Base-by-base conservation (phyloP, 1,284 basidiomycete species). In the Leccinum fallax region DNA sequence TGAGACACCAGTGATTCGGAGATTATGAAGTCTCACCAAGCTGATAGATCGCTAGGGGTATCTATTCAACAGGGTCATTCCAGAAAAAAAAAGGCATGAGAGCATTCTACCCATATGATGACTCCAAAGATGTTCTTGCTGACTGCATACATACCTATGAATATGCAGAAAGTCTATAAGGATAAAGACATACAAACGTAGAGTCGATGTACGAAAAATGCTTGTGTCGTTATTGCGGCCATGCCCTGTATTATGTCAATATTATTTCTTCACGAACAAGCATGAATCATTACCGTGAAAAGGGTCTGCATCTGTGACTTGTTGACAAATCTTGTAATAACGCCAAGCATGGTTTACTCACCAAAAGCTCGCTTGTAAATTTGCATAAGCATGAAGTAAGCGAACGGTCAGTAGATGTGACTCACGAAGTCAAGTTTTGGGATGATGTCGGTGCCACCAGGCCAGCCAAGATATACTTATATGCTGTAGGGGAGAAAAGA, bases 191-290 rank as follows among this genome's bases (percentile, higher is more conserved):
- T n/a, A 66, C 65, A 62, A n/a, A 55, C 2, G 15, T 68, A 67
- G 11, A 67, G 48, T 11, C 68, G 58, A 36, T 61, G 32, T 13
- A 67, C 30, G n/a, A 68, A 69, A 54, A 59, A 68, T 0, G 56
- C 58, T 32, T 71, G 67, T 1, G 65, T 59, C n/a, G 7, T 4
- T n/a, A 65, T 13, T 19, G 62, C 34, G 19, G 57, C 51, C n/a
- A 61, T 0, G 11, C 9, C 10, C 69, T 71, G 10, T 5, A 53
- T 11, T 4, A 13, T 11, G 8, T 28, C 67, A 24, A 66, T 24
- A 21, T 40, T 2, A 15, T 6, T 34, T 7, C 7, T 32, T 48
- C 24, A 3, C 0, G 1, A 4, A n/a, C 16, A 32, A 28, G 7
- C 34, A 5, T 1, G 28, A 2, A 11, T 7, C 10, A 6, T 3